Base-by-base conservation (phyloP, 768 basidiomycete species). In the Udeniomyces megalosporus region DNA sequence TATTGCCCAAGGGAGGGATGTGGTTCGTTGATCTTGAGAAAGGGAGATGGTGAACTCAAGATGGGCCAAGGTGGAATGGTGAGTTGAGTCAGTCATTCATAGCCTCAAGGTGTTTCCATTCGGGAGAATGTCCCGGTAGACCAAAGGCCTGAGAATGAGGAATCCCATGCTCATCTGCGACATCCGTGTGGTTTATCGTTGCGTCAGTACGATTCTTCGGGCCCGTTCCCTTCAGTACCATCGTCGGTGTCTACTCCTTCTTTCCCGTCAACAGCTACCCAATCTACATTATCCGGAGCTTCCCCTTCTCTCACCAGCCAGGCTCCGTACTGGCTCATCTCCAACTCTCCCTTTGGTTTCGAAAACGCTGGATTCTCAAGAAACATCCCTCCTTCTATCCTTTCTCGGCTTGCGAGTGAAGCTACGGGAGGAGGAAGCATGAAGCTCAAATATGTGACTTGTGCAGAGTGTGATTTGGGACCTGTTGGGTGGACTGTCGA, bases 391-490 rank as follows among this genome's bases (percentile, higher is more conserved):
- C 7, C 28, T 8, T 32, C 42, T 2, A 32, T 29, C 66, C 15
- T 54, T 55, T 3, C 1, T 54, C 58, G 8, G 26, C n/a, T 24
- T n/a, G 38, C 54, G 15, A 17, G 20, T 17, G 15, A 32, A 2
- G 22, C 29, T 2, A n/a, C 46, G 12, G 60, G 49, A 46, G 54
- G 58, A 58, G n/a, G 60, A 31, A 62, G 24, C 45, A 31, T 67
- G 20, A 32, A 66, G 24, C 68, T 73, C 29, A 75, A 75, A 59
- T 75, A 69, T 66, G 61, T 75, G 53, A 72, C 72, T 28, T 75
- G 74, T 63, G 74, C 74, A 4, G 74, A 75, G 48, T 75, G 74
- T 47, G 73, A 75, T 69, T 54, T 72, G n/a, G 74, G 74, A 7
- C 73, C 74, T 4, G 3, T 75, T 28, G 74, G 74, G 0, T 75